Percentiles rank a stretch among this genome's conserved stretches.
These are phyloP conservation scores for Dimocarpus longan DNA, from an alignment of 345 rosid species.

Conservation along the genomic window DNA sequence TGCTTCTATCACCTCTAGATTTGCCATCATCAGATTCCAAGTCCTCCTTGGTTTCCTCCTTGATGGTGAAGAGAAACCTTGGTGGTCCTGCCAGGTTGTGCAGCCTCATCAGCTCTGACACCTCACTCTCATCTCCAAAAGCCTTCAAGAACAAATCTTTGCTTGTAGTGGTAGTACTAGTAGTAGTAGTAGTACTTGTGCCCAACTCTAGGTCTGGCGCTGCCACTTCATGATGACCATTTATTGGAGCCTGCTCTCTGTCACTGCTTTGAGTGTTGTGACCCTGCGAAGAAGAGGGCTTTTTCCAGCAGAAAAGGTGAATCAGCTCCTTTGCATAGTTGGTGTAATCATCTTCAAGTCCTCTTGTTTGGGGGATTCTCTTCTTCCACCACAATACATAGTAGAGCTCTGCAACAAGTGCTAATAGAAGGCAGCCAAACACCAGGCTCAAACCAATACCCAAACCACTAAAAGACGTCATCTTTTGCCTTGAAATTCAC, in stretches of 20 bases:
- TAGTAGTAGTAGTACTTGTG: neutral
- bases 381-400: slow-evolving; percentile 89
- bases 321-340: slow-evolving; percentile 61
- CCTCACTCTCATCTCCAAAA: slow-evolving; percentile 55
- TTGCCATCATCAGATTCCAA: slow-evolving; percentile 90
- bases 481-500: slow-evolving; percentile 46
- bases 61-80: slow-evolving; percentile 91
- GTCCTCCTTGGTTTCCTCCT: slow-evolving; percentile 92
- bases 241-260: slow-evolving; percentile 24
- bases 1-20: slow-evolving; percentile 54
- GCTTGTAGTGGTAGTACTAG: slow-evolving; percentile 11
- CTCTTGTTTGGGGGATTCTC: slow-evolving; percentile 43
- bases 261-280: slow-evolving; percentile 23
- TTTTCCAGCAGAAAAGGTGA: slow-evolving; percentile 65
- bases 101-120: slow-evolving; percentile 90
- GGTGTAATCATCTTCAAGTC: slow-evolving; percentile 45
- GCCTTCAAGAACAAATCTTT: slow-evolving; percentile 56
- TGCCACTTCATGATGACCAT: slow-evolving; percentile 13
- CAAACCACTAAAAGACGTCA: slow-evolving; percentile 66
- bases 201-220: slow-evolving; percentile 60
- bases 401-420: slow-evolving; percentile 68
- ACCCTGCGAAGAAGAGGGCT: slow-evolving; percentile 41
- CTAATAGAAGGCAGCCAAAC: slow-evolving; percentile 72
- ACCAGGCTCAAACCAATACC: slow-evolving; percentile 70
- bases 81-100: slow-evolving; percentile 85